Base-by-base conservation (phyloP, 73 alveolate species). In the Paramecium biaurelia region DNA sequence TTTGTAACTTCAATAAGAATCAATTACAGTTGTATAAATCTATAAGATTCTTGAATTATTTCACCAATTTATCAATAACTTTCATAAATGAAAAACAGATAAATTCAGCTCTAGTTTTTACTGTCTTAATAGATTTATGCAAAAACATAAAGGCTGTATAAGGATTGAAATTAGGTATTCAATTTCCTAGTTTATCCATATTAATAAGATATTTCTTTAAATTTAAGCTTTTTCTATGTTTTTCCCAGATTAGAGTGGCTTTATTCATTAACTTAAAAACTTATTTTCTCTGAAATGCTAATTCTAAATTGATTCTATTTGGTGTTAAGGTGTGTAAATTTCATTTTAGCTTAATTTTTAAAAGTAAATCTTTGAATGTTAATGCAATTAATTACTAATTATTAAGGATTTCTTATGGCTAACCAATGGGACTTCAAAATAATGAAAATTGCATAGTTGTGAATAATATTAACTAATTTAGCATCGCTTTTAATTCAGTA, bases 1-100 rank as follows among this genome's bases (percentile, higher is more conserved):
- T 45, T 79, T 79, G 56, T 79, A 79, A 41, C 20, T 42, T 42
- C 90, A n/a, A 79, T 79, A 79, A 0, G 41, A 43, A 2, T 79
- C 90, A 3, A 79, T 20, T 3, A 79, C 90, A 20, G 47, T 30
- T 45, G 76, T 47, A 76, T 38, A 41, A 79, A 41, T 24, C 72
- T 38, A 79, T 79, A 79, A 10, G 74, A 43, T 45, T 79, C 43
- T 79, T 79, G 28, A 14, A 79, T 79, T 0, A 79, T 79, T 24
- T 79, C 90, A n/a, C 90, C 90, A 14, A 79, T 79, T 30, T 79
- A 24, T 14, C 90, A 76, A 45, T 79, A 79, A 45, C 90, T 43
- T 79, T 79, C 90, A 79, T 79, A 47, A 79, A 79, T 12, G 70
- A 79, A 41, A 23, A 79, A 20, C 47, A 23, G n/a, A 79, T 34